Percentiles rank a stretch among this genome's conserved stretches.
Evolutionary conservation across 768 basidiomycete species (phyloP).

Genomic region (Cystofilobasidium macerans): DNA sequence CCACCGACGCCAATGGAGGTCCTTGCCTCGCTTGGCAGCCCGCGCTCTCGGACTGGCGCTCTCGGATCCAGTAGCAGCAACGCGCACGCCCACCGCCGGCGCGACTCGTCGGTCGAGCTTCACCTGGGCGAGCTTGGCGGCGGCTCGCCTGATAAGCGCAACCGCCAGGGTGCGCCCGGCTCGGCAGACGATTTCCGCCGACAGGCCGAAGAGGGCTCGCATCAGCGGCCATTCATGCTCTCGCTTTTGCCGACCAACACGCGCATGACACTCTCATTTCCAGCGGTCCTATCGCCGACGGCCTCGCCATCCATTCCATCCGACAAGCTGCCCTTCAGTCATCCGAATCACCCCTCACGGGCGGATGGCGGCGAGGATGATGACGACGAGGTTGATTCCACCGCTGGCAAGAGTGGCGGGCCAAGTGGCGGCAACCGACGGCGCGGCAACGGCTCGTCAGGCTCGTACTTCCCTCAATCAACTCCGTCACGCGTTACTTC

Average conservation of each 20-base stretch:
- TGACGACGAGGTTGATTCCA: too few species aligned
- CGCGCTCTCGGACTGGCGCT: not conserved
- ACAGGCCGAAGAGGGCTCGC: not conserved
- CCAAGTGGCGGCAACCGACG: not conserved
- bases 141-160: not conserved
- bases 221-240: not conserved
- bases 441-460: not conserved
- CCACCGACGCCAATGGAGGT: conserved; percentile 4
- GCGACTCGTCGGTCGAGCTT: too few species aligned
- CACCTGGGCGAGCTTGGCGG: not conserved
- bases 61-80: too few species aligned
- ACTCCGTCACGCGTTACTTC: not conserved
- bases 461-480: not conserved
- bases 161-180: too few species aligned
- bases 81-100: too few species aligned
- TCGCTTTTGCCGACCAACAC: not conserved
- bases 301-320: not conserved
- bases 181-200: not conserved
- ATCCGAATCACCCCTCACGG: not conserved
- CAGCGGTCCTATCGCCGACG: not conserved
- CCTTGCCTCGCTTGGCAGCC: not conserved
- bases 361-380: not conserved
- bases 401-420: too few species aligned
- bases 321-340: not conserved
- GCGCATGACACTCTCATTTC: not conserved